phyloP scores from a whole-genome alignment of 2,329 filamentous ascomycete genomes.

The Pseudocercospora musae region DNA sequence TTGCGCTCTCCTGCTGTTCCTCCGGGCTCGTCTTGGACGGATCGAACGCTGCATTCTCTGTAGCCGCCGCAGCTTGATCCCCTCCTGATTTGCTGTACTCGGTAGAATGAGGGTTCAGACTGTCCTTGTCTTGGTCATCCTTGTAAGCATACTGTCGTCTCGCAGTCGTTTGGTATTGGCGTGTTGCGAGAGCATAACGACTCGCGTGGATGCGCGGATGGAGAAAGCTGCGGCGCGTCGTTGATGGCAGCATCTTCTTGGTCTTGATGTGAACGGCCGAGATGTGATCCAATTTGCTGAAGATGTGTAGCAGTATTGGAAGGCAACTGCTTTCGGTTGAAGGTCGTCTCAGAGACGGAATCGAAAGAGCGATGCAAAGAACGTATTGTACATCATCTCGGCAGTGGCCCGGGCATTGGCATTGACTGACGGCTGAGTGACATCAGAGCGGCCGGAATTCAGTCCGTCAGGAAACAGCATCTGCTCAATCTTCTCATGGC shows the following conservation, averaged over 20 bases:
- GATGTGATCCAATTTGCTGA: neutral
- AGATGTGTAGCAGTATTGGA: neutral
- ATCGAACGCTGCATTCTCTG: constrained; percentile 65
- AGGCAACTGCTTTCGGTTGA: neutral
- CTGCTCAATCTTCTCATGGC: no score
- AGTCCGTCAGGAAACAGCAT: no score
- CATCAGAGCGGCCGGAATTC: neutral
- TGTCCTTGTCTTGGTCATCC: constrained; percentile 50
- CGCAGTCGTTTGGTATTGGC: constrained; percentile 20
- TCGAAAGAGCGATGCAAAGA: neutral
- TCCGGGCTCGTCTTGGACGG: constrained; percentile 66
- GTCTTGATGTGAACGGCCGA: neutral
- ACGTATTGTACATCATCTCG: neutral
- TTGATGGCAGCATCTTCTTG: constrained; percentile 13
- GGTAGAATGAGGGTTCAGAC: constrained; percentile 61
- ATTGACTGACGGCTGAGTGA: neutral
- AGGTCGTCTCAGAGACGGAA: neutral
- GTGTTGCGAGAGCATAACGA: constrained; percentile 13
- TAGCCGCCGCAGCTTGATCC: constrained; percentile 56
- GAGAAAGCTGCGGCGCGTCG: constrained; percentile 12
- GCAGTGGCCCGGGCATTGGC: no score
- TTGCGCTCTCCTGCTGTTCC: constrained; percentile 46
- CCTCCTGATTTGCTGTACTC: constrained; percentile 68
- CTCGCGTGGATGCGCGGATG: neutral
- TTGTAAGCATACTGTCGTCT: constrained; percentile 37